Conservation (phyloP, 441 rosid species). For the Erysimum cheiri region DNA sequence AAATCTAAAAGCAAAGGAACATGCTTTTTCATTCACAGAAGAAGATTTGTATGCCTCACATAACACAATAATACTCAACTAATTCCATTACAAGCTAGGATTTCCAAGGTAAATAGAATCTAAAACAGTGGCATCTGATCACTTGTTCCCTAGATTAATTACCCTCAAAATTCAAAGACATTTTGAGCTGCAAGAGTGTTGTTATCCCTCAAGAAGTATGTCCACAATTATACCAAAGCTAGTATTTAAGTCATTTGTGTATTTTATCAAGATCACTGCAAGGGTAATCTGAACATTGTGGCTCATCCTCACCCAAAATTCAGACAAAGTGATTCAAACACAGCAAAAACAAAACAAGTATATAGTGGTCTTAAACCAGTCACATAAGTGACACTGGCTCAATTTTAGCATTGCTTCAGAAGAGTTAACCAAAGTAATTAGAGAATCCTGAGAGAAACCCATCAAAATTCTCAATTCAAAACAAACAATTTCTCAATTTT, state of each 20-base stretch:
- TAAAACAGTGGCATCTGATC: conserved; percentile 10
- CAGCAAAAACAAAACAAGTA: background rate
- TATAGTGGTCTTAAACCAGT: background rate
- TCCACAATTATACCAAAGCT: background rate
- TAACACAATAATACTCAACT: conserved; percentile 9
- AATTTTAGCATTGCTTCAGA: too few species aligned
- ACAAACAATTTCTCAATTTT: too few species aligned
- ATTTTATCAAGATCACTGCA: background rate
- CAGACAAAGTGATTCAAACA: background rate
- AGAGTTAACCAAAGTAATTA: too few species aligned
- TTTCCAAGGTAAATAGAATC: conserved; percentile 20
- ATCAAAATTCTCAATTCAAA: too few species aligned
- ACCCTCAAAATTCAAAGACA: background rate
- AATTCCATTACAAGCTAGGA: conserved; percentile 12
- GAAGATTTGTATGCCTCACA: conserved; percentile 6
- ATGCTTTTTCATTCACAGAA: conserved; percentile 31
- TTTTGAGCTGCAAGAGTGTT: background rate
- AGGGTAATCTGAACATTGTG: background rate
- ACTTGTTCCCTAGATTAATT: conserved; percentile 19
- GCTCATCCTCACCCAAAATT: background rate
- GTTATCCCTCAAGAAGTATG: background rate
- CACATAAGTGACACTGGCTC: background rate
- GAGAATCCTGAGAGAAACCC: too few species aligned
- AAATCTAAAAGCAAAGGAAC: conserved; percentile 42
- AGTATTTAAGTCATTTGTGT: background rate